A percentile compares a stretch with the other conserved stretches of the same genome.
Conservation (phyloP, 2,329 filamentous ascomycete genomes). For the Epichloe bromicola region DNA sequence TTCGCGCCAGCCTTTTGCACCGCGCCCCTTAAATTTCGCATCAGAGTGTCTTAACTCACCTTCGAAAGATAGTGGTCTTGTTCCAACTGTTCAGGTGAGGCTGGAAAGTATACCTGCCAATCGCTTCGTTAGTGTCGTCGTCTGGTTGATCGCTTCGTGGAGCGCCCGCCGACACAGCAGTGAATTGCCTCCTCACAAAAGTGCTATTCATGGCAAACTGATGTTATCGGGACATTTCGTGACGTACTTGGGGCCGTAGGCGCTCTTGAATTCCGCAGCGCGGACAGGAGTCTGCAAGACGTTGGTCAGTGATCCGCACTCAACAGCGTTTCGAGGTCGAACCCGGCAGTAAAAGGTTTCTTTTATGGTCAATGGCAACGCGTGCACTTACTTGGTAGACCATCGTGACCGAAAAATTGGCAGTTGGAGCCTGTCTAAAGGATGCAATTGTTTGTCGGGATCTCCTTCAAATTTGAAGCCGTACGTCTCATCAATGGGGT, state of each 20-base stretch:
- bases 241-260: slow-evolving; percentile 52
- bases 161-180: neutral
- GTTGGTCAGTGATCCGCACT: slow-evolving; percentile 18
- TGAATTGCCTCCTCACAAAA: neutral
- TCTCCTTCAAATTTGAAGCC: slow-evolving; percentile 8
- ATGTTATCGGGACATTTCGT: neutral
- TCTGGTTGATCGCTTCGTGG: neutral
- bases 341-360: neutral
- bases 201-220: neutral
- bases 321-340: neutral
- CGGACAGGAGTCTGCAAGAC: slow-evolving; percentile 31
- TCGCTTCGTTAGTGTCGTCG: slow-evolving; percentile 15
- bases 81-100: slow-evolving; percentile 38
- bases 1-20: neutral
- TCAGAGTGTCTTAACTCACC: slow-evolving; percentile 33
- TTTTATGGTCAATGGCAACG: neutral
- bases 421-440: slow-evolving; percentile 17
- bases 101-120: slow-evolving; percentile 44
- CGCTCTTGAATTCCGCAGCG: slow-evolving; percentile 43
- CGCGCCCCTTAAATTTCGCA: neutral
- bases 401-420: slow-evolving; percentile 23
- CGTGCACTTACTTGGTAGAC: slow-evolving; percentile 24
- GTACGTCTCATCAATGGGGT: slow-evolving; percentile 15
- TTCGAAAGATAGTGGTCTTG: slow-evolving; percentile 29
- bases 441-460: slow-evolving; percentile 24